Evolutionary conservation across 2,329 filamentous ascomycete genomes (phyloP).

Genomic region (Sporothrix inflata): DNA sequence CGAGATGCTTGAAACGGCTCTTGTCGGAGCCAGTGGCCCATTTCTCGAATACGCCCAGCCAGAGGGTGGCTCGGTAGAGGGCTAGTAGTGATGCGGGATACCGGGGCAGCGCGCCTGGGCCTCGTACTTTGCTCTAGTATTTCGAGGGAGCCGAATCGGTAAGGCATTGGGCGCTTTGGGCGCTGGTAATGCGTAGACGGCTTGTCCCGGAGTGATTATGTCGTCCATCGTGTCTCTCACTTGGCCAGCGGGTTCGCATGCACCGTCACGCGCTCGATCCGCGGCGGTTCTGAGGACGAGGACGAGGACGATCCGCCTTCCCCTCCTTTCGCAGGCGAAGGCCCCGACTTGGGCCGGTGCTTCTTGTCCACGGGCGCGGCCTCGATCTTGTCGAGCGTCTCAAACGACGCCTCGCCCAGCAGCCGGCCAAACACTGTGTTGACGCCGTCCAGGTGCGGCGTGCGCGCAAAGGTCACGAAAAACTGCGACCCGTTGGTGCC

Average conservation of each 20-base stretch:
- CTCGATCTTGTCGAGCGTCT: conserved; percentile 72
- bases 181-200: neutral
- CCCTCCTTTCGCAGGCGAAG: neutral
- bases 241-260: conserved; percentile 30
- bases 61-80: too few relatives aligned
- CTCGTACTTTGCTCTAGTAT: neutral
- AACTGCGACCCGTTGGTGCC: conserved; percentile 79
- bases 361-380: conserved; percentile 75
- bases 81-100: too few relatives aligned
- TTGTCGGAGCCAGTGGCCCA: too few relatives aligned
- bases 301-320: neutral
- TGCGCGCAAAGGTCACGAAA: conserved; percentile 77
- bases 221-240: neutral
- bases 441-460: conserved; percentile 78
- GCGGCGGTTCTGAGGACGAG: conserved; percentile 1
- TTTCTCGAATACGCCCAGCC: too few relatives aligned
- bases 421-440: conserved; percentile 84
- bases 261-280: conserved; percentile 28
- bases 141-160: neutral
- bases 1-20: too few relatives aligned
- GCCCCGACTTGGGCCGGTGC: conserved; percentile 63
- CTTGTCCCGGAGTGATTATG: neutral
- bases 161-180: neutral
- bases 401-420: conserved; percentile 64
- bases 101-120: too few relatives aligned